Evolutionary conservation across 345 rosid genomes (phyloP).

Genomic region (Raphanus raphanistrum): DNA sequence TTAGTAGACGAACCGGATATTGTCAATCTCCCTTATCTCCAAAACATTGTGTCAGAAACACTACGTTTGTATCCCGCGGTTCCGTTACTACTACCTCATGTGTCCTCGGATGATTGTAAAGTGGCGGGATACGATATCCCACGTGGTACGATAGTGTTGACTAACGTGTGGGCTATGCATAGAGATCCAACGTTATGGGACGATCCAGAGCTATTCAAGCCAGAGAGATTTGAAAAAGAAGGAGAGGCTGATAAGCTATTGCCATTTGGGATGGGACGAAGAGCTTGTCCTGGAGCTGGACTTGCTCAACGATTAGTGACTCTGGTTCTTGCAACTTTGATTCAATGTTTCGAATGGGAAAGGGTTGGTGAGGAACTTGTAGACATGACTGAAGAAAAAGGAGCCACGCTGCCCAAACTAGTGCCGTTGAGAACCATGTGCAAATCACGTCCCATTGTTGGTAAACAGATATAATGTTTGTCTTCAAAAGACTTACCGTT

Average conservation of each 20-base stretch:
- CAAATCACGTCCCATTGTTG: constrained; percentile 38
- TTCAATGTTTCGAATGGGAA: constrained; percentile 54
- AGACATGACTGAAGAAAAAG: constrained; percentile 47
- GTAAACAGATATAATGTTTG: constrained; percentile 1
- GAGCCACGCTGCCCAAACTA: constrained; percentile 41
- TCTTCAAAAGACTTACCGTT: background rate
- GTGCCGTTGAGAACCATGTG: constrained; percentile 38
- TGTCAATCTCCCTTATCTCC: constrained; percentile 42
- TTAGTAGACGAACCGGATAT: constrained; percentile 47
- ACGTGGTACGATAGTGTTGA: constrained; percentile 44
- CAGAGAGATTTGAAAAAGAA: constrained; percentile 47
- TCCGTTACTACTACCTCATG: constrained; percentile 52
- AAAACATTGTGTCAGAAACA: constrained; percentile 43
- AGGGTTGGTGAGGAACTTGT: constrained; percentile 38
- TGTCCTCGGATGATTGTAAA: constrained; percentile 43
- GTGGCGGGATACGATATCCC: constrained; percentile 50
- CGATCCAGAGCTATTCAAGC: constrained; percentile 46
- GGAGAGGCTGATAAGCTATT: constrained; percentile 28
- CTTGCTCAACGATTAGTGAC: constrained; percentile 40
- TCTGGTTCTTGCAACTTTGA: constrained; percentile 41
- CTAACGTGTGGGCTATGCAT: constrained; percentile 58
- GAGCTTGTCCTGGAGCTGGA: constrained; percentile 50
- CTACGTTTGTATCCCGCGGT: constrained; percentile 46
- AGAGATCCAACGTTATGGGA: constrained; percentile 52
- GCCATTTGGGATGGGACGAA: constrained; percentile 49